Evolutionary conservation across 1,139 yeast species (phyloP).

Genomic region (Blastobotrys proliferans): DNA sequence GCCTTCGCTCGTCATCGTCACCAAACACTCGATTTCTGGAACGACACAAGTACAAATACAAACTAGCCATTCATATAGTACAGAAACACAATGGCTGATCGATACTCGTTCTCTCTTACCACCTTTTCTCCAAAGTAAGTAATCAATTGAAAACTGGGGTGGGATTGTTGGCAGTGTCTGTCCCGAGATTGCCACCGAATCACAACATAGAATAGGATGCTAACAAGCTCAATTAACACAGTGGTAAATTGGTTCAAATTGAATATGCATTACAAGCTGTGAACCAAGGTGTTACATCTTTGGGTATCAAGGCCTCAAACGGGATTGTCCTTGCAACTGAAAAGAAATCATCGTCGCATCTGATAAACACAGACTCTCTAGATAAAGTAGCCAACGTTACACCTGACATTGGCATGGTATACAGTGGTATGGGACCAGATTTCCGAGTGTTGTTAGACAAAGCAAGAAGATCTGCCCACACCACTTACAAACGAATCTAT

Average conservation of each 20-base stretch:
- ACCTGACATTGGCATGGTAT: constrained; percentile 95
- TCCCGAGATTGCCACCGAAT: too few species aligned
- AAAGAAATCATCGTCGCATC: constrained; percentile 77
- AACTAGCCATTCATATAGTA: too few species aligned
- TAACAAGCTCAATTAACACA: constrained; percentile 27
- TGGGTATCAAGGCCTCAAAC: constrained; percentile 93
- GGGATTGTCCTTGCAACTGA: constrained; percentile 98
- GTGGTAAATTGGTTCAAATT: constrained; percentile 96
- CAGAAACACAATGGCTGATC: constrained; percentile 73
- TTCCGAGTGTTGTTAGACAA: constrained; percentile 90
- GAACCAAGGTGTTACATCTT: constrained; percentile 94
- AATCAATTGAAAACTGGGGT: background rate
- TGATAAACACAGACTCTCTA: constrained; percentile 70
- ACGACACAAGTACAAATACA: too few species aligned
- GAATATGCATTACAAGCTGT: constrained; percentile 98
- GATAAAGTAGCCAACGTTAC: constrained; percentile 81
- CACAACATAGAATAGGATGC: too few species aligned
- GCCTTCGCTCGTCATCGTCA: background rate
- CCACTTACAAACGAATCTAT: constrained; percentile 86
- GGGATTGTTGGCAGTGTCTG: constrained; percentile 6
- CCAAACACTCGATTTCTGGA: background rate
- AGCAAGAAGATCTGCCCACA: constrained; percentile 90
- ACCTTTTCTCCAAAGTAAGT: constrained; percentile 93
- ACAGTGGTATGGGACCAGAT: constrained; percentile 99
- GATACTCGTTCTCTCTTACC: constrained; percentile 95